phyloP scores from a whole-genome alignment of 169 alveolate species.

The Cryptosporidium ubiquitum region DNA sequence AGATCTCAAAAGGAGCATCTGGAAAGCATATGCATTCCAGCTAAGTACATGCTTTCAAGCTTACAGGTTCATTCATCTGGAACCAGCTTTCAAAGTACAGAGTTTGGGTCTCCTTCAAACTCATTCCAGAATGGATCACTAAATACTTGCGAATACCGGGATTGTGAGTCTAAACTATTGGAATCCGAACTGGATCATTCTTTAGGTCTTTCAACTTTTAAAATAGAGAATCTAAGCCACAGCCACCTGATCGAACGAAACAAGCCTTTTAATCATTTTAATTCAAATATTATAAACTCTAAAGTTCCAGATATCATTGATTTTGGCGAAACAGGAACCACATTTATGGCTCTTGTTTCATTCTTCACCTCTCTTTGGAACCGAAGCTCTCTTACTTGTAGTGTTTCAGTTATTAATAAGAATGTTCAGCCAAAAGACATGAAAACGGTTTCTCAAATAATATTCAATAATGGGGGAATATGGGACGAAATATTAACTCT shows the following conservation, averaged over 20 bases:
- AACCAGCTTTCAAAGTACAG: slow-evolving; percentile 58
- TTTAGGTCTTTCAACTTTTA: slow-evolving; percentile 1
- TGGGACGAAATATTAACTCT: slow-evolving; percentile 87
- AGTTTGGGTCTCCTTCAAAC: slow-evolving; percentile 46
- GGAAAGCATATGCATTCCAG: slow-evolving; percentile 61
- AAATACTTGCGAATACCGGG: background rate
- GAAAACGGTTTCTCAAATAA: slow-evolving; percentile 32
- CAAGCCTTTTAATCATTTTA: background rate
- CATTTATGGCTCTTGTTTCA: slow-evolving; percentile 69
- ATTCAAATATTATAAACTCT: background rate
- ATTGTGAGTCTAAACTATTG: background rate
- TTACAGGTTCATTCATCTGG: slow-evolving; percentile 52
- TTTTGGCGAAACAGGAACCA: slow-evolving; percentile 28
- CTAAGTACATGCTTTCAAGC: slow-evolving; percentile 35
- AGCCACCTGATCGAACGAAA: background rate
- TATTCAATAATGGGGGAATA: slow-evolving; percentile 83
- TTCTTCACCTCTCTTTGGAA: slow-evolving; percentile 64
- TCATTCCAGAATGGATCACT: slow-evolving; percentile 13
- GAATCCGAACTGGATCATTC: background rate
- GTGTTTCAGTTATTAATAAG: slow-evolving; percentile 67
- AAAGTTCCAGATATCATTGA: background rate
- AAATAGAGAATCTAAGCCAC: background rate
- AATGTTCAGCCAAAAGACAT: slow-evolving; percentile 65
- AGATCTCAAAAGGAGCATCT: slow-evolving; percentile 45
- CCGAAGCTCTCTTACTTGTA: slow-evolving; percentile 60